Evolutionary conservation across 768 basidiomycete species (phyloP), one percentile per base, ranked within the genome.

Genomic region (Leccinellum luteum): DNA sequence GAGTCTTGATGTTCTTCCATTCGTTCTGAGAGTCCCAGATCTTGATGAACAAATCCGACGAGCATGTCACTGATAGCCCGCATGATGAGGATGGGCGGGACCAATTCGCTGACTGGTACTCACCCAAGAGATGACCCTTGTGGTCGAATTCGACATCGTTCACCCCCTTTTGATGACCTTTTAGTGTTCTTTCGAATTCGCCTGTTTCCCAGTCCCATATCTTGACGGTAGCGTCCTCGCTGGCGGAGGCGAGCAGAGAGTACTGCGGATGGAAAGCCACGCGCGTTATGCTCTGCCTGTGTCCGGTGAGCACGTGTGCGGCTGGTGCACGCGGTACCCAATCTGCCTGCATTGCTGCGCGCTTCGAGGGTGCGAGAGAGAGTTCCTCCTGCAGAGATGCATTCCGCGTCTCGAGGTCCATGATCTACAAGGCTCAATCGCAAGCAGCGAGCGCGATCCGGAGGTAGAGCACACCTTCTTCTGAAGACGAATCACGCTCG

Each of bases 161-260:
- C 28, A 95, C 87, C 19, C 87, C 84, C 69, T 90, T 92, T 32
- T 94, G 95, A 76, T 96, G 94, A 7, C 93, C 91, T 73, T 94
- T 95, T 57, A 95, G 73, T 10, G 94, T 95, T 62, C 92, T 76
- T 73, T 96, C 94, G 70, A 94, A 90, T 64, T 95, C 93, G 43
- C 94, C 94, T 30, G 90, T 89, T 71, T 96, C 94, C 93, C 93
- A 96, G 66, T 96, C 94, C 93, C 94, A 95, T 48, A 95, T 86
- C 78, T 95, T 95, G 63, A 95, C 81, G 1, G 86, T 94, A 51
- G 91, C 81, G 68, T 96, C 94, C 68, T 93, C 92, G 64, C 90
- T 92, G 14, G 91, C 91, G 38, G 87, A 89, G 21, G 89, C 94
- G 45, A 95, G 74, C 8, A 91, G 75, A 28, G 86, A 90, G 74